These are phyloP conservation scores for Hippophae gyantsensis DNA, from an alignment of 306 rosid genomes.

Conservation along the genomic window DNA sequence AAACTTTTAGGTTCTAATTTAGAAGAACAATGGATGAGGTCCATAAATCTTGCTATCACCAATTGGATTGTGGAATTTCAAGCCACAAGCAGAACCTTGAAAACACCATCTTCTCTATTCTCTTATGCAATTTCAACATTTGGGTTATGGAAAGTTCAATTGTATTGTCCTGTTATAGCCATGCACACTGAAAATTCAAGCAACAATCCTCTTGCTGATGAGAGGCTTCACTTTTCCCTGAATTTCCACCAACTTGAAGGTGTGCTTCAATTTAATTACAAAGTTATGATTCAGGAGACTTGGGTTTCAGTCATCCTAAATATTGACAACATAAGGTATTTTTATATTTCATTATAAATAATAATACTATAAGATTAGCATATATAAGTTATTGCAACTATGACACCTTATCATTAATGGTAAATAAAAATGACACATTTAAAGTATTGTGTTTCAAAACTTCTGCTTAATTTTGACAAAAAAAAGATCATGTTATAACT, in stretches of 20 bases:
- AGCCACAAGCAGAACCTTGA: slow-evolving; percentile 26
- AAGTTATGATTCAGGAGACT: slow-evolving; percentile 34
- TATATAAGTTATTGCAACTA: too few relatives aligned
- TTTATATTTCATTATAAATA: not conserved
- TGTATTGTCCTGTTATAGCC: slow-evolving; percentile 74
- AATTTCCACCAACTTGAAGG: slow-evolving; percentile 81
- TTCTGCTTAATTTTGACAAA: too few relatives aligned
- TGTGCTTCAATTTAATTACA: slow-evolving; percentile 76
- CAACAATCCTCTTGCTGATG: slow-evolving; percentile 43
- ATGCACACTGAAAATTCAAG: slow-evolving; percentile 52
- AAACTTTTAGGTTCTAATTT: slow-evolving; percentile 65
- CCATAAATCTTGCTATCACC: slow-evolving; percentile 75
- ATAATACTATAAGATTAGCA: too few relatives aligned
- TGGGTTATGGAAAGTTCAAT: slow-evolving; percentile 79
- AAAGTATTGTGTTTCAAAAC: too few relatives aligned
- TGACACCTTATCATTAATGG: too few relatives aligned
- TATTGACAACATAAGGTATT: slow-evolving; percentile 81
- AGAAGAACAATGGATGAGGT: slow-evolving; percentile 92
- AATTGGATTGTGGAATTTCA: slow-evolving; percentile 60
- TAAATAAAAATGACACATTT: too few relatives aligned
- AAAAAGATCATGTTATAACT: too few relatives aligned
- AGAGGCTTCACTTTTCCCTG: slow-evolving; percentile 70
- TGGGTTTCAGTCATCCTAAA: slow-evolving; percentile 66
- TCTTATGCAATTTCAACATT: slow-evolving; percentile 53
- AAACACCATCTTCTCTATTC: slow-evolving; percentile 65